Evolutionary conservation across 148 eudicot species (phyloP), one percentile per base, ranked within the genome.

Genomic region (Euryodendron excelsum): DNA sequence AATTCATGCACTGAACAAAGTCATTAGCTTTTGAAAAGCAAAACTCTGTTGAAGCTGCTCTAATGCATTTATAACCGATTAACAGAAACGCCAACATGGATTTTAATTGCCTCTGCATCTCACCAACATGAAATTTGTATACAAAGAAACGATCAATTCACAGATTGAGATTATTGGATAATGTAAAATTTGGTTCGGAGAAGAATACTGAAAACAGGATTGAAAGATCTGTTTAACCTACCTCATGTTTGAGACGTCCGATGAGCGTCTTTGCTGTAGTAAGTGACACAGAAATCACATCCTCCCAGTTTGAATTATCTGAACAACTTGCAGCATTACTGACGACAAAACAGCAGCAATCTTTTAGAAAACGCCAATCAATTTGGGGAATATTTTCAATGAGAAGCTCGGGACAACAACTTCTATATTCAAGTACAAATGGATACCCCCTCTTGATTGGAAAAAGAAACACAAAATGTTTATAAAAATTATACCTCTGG

Each of bases 21-120:
- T 86, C 90, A 79, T 79, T 87, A 69, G 84, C 77, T 80, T 86
- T 89, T 75, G 93, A 87, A 78, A 96, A 90, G 80, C 76, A 67
- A 48, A 72, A 73, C 73, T 90, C 98, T 8, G 92, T 83, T 82
- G 90, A 86, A 84, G 93, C 87, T 73, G 77, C 84, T 89, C 87
- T 88, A 78, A 91, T 84, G 84, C 89, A 90, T 74, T 88, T 86
- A 88, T 88, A 91, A 74, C 93, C 94, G 83, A 87, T 83, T 62
- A 88, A 76, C 79, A 89, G 80, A 83, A 93, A 88, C 37, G 89
- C 80, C 84, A 93, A 82, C 58, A 85, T 72, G 34, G 82, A 78
- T 48, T 88, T 89, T 58, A 89, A 63, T 74, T 88, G 94, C 86
- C 80, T 91, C 97, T 96, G 98, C 87, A 80, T 80, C 75, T 70